phyloP scores from a whole-genome alignment of 306 rosid genomes.

The Hippophae gyantsensis region DNA sequence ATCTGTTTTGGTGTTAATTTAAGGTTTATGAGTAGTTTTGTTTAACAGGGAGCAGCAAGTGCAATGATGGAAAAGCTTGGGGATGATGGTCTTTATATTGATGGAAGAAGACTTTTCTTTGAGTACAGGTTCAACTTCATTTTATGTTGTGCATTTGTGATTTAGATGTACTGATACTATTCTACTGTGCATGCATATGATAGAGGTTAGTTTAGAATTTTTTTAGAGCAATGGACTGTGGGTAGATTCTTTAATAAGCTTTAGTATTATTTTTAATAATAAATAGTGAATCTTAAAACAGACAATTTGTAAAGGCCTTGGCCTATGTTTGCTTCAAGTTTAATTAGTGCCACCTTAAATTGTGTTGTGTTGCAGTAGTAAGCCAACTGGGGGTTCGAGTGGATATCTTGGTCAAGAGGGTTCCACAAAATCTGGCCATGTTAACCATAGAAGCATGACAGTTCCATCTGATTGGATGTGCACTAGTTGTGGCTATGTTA shows the following conservation, averaged over 20 bases:
- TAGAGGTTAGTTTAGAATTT: too few relatives aligned
- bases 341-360: conserved; percentile 20
- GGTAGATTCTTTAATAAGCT: too few relatives aligned
- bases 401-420: conserved; percentile 66
- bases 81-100: conserved; percentile 76
- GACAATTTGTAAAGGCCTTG: neutral
- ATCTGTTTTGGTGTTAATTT: conserved; percentile 12
- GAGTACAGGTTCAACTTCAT: conserved; percentile 61
- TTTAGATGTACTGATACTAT: too few relatives aligned
- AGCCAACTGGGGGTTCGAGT: conserved; percentile 89
- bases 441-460: conserved; percentile 50
- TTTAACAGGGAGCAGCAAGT: conserved; percentile 73
- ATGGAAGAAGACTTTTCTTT: conserved; percentile 77
- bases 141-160: too few relatives aligned
- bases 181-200: too few relatives aligned
- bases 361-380: conserved; percentile 77
- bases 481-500: conserved; percentile 79
- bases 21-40: conserved; percentile 16
- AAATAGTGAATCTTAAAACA: neutral
- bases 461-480: conserved; percentile 98
- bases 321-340: neutral
- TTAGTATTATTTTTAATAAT: too few relatives aligned
- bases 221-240: too few relatives aligned
- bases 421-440: conserved; percentile 47
- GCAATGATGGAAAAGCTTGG: conserved; percentile 91